These are phyloP conservation scores for Gynandropsis gynandra DNA, from an alignment of 345 rosid species.

Conservation along the genomic window DNA sequence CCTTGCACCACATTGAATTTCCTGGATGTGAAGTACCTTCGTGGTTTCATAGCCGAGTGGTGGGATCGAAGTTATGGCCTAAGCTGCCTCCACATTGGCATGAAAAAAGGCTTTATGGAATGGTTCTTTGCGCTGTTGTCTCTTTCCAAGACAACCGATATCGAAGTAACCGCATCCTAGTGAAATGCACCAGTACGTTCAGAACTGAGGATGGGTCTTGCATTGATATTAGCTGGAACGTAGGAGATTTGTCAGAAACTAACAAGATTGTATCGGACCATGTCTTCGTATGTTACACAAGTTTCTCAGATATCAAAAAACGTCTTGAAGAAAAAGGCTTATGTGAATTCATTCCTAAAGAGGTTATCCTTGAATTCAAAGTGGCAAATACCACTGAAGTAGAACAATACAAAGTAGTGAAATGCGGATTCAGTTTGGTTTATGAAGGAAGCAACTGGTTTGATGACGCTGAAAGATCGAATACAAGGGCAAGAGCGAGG, in stretches of 20 bases:
- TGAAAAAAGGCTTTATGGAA: slow-evolving; percentile 12
- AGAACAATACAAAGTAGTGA: slow-evolving; percentile 5
- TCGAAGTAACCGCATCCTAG: slow-evolving; percentile 11
- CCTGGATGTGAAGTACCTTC: slow-evolving; percentile 23
- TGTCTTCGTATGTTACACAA: slow-evolving; percentile 17
- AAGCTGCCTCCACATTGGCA: slow-evolving; percentile 19
- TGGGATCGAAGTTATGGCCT: slow-evolving; percentile 7
- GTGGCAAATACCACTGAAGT: slow-evolving; percentile 11
- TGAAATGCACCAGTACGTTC: slow-evolving; percentile 15
- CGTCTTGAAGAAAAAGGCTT: slow-evolving; percentile 9
- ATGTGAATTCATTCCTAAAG: background rate
- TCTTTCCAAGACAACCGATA: slow-evolving; percentile 5
- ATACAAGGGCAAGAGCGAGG: too few species aligned
- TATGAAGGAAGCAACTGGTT: slow-evolving; percentile 7
- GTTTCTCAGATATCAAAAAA: slow-evolving; percentile 6
- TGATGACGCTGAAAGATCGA: too few species aligned
- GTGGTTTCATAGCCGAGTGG: slow-evolving; percentile 11
- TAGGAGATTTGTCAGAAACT: slow-evolving; percentile 19
- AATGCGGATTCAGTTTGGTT: slow-evolving; percentile 23
- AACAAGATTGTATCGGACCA: slow-evolving; percentile 15
- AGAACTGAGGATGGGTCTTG: slow-evolving; percentile 4
- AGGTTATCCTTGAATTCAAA: slow-evolving; percentile 16
- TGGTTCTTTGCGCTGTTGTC: slow-evolving; percentile 19
- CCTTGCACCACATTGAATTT: slow-evolving; percentile 9
- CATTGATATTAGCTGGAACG: slow-evolving; percentile 8